Evolutionary conservation across 805 yeast genomes (phyloP), one percentile per base, ranked within the genome.

Genomic region (Phaffomyces antillensis): DNA sequence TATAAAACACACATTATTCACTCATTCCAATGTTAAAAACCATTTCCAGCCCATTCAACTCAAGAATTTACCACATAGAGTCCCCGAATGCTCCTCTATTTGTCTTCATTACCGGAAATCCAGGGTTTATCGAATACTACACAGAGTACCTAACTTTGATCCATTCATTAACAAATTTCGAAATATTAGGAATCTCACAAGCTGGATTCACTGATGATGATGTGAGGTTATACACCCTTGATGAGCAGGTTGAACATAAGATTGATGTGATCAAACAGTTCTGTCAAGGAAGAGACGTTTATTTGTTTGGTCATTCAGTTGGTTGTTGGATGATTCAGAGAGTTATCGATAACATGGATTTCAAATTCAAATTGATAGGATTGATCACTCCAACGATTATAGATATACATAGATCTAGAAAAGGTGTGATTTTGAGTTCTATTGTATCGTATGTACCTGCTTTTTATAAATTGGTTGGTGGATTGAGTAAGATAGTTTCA

Each of bases 41-140:
- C 9, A 37, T 37, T 24, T 12, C 20, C 18, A 9, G 9, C 5
- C 46, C 41, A 3, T 7, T 42, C 6, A 25, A 12, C 7, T 41
- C 48, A 0, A 43, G 37, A 4, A 17, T 48, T 1, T 45, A 28
- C 32, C 45, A 42, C 36, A 37, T 20, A 2, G 7, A 18, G 10
- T 7, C 36, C 5, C 23, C 45, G n/a, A 41, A 12, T 7, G 17
- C 45, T 12, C 73, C 70, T 11, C 52, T 84, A 28, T 59, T 83
- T 38, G 70, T 79, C 6, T 70, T 83, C 50, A 69, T 85, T 7
- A 91, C 93, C 0, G 93, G 93, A 0, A 85, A 85, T 52, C 93
- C 93, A 0, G 93, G 91, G 0, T 61, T 85, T 25, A 70, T 79
- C 36, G 80, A 79, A 49, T 85, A 75, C 61, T 85, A 85, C 59